These are phyloP conservation scores for Ogataea parapolymorpha DNA, from an alignment of 805 yeast species.

Conservation along the genomic window DNA sequence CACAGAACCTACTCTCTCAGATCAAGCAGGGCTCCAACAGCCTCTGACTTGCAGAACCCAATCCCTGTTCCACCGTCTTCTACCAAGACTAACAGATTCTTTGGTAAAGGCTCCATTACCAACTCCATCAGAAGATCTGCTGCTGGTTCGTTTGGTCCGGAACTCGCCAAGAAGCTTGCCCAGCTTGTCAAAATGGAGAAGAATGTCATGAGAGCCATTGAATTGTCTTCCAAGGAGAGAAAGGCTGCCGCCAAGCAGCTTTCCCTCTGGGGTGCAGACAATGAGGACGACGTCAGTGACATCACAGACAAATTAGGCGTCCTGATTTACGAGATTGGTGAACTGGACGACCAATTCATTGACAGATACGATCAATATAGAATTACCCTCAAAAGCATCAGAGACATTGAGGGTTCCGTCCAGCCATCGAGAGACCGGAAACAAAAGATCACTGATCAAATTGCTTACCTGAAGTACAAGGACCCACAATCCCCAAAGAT, in stretches of 20 bases:
- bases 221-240: conserved; percentile 72
- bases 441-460: conserved; percentile 79
- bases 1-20: conserved; percentile 98
- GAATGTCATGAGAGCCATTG: conserved; percentile 75
- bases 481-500: conserved; percentile 84
- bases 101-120: conserved; percentile 73
- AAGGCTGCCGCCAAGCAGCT: conserved; percentile 79
- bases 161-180: conserved; percentile 68
- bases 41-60: conserved; percentile 89
- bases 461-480: conserved; percentile 79
- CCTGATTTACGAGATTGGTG: conserved; percentile 77
- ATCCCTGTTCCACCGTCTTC: conserved; percentile 94
- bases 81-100: conserved; percentile 71
- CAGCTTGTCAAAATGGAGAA: conserved; percentile 78
- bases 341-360: conserved; percentile 81
- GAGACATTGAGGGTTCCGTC: conserved; percentile 84
- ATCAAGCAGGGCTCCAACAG: conserved; percentile 94
- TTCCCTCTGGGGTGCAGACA: conserved; percentile 83
- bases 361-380: conserved; percentile 85
- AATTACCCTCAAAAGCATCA: conserved; percentile 72
- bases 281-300: conserved; percentile 82
- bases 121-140: conserved; percentile 53
- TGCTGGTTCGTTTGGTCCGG: conserved; percentile 81
- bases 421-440: conserved; percentile 88
- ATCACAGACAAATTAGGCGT: conserved; percentile 87